Conservation (phyloP, 176 grass and related monocot species). For the sorghum (Sorghum bicolor) region DNA sequence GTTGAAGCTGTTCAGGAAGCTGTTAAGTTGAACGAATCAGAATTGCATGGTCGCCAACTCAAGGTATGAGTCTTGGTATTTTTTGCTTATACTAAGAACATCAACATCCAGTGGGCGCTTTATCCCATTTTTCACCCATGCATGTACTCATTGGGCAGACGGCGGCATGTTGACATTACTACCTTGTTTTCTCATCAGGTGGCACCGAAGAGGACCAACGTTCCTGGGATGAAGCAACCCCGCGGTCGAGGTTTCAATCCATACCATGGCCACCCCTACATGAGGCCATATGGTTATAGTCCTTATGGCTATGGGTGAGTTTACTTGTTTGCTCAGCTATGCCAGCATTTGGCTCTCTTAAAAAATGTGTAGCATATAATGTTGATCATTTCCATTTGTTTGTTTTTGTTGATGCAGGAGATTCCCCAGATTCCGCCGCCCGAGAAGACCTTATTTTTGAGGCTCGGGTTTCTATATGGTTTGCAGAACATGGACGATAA, state of each 20-base stretch:
- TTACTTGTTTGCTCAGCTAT: not conserved
- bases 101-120: not conserved
- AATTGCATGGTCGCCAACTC: slow-evolving; percentile 68
- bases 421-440: slow-evolving; percentile 63
- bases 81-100: not conserved
- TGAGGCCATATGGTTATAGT: slow-evolving; percentile 59
- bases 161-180: not conserved
- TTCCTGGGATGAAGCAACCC: slow-evolving; percentile 74
- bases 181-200: slow-evolving; percentile 39
- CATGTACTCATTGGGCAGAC: not conserved
- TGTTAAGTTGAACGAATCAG: slow-evolving; percentile 65
- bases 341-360: not conserved
- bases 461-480: not conserved
- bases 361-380: not conserved
- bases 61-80: slow-evolving; percentile 32
- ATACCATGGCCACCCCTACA: slow-evolving; percentile 55
- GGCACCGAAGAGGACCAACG: slow-evolving; percentile 66
- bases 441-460: slow-evolving; percentile 55
- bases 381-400: not conserved
- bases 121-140: not conserved
- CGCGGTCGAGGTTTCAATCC: slow-evolving; percentile 59
- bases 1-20: slow-evolving; percentile 74
- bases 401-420: slow-evolving; percentile 32
- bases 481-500: not conserved
- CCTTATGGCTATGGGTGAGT: slow-evolving; percentile 75